Percentiles rank a stretch among this genome's conserved stretches.
Conservation (phyloP, 2,329 filamentous ascomycete genomes). For the Botrytis byssoidea region DNA sequence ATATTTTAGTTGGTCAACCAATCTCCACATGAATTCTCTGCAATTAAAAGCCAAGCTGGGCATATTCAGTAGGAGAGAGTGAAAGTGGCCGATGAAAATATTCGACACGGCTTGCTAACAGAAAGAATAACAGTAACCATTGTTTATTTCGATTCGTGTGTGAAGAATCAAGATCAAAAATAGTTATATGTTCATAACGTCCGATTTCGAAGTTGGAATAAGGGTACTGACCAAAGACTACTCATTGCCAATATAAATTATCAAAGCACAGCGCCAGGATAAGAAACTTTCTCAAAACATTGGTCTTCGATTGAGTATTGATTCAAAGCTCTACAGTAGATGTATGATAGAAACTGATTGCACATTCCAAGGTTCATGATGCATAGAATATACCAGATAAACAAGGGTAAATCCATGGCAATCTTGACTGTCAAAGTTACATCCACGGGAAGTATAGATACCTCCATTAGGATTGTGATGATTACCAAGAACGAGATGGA, state of each 20-base stretch:
- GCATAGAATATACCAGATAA: slow-evolving; percentile 35
- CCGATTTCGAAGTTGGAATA: slow-evolving; percentile 45
- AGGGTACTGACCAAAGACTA: slow-evolving; percentile 34
- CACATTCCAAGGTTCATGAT: slow-evolving; percentile 36
- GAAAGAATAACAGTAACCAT: slow-evolving; percentile 24
- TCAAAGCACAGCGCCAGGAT: neutral
- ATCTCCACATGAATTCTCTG: neutral
- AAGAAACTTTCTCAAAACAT: neutral
- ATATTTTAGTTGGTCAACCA: neutral
- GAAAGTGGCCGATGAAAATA: neutral
- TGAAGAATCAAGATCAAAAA: slow-evolving; percentile 45
- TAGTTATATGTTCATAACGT: slow-evolving; percentile 44
- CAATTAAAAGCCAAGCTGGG: neutral
- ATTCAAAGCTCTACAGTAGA: neutral
- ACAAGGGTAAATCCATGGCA: neutral
- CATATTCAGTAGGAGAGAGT: neutral
- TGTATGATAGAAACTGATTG: neutral
- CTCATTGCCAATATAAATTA: slow-evolving; percentile 18
- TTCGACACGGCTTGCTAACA: slow-evolving; percentile 25
- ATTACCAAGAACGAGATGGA: neutral
- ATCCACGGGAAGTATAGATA: neutral
- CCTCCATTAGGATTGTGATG: neutral
- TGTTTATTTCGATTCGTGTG: slow-evolving; percentile 35
- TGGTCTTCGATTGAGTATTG: neutral
- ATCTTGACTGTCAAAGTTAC: neutral